Evolutionary conservation across 768 basidiomycete genomes (phyloP), one percentile per base, ranked within the genome.

Genomic region (Naganishia antarctica): DNA sequence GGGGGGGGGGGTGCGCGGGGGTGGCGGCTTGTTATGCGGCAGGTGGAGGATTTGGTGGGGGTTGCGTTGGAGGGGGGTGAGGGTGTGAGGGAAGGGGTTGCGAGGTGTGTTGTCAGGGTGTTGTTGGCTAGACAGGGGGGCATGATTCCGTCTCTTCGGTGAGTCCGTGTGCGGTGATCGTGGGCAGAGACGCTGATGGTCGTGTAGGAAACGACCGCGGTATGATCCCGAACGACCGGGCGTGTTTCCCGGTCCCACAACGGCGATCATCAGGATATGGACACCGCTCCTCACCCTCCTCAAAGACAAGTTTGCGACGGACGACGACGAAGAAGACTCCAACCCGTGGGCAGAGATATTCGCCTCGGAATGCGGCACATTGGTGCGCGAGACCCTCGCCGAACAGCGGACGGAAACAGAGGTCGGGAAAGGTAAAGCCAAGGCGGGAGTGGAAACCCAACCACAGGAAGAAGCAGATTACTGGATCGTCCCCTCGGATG

Each of bases 81-180:
- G 11, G 85, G 86, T 46, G 66, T 76, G 13, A 84, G 82, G 70
- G 87, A 89, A 73, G 77, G 75, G 50, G 87, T 85, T 83, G 87
- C 87, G 7, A 71, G 89, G 45, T 87, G 89, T 60, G 77, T 78
- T 37, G 76, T 98, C 1, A 86, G 85, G 61, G 84, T 86, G 49
- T 82, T 78, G 0, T 78, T 98, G 13, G 69, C 89, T 51, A 85
- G 84, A 63, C 84, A 82, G 66, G 91, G 91, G 11, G 84, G 81
- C 11, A 79, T 97, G 8, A 86, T 97, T 3, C 92, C 94, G 8
- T 69, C 88, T 1, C 87, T 90, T 0, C 91, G 86, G 94, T 93
- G 68, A 67, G 83, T 70, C 16, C 6, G 41, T 7, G 25, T 21
- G 9, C 23, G 21, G 8, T 12, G 13, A 4, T 5, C 6, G 4